phyloP scores from a whole-genome alignment of 805 yeast genomes.

The Metschnikowia koreensis region DNA sequence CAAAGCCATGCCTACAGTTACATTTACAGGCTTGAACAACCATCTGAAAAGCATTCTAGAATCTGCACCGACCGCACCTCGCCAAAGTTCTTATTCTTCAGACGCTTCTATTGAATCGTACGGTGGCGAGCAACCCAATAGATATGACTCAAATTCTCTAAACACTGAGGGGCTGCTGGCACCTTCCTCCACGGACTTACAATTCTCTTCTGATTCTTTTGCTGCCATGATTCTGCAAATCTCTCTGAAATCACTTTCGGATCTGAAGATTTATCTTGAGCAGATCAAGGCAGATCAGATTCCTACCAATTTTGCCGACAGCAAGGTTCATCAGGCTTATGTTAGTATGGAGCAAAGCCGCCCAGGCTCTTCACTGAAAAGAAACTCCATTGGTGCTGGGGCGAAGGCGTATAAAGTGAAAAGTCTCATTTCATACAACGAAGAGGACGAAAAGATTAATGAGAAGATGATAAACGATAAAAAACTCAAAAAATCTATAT shows the following conservation, averaged over 20 bases:
- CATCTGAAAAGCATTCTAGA: conserved; percentile 3
- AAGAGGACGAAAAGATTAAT: conserved; percentile 29
- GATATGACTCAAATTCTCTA: conserved; percentile 1
- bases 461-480: conserved; percentile 16
- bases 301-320: conserved; percentile 19
- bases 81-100: conserved; percentile 16
- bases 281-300: conserved; percentile 18
- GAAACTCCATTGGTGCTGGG: conserved; percentile 11
- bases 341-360: conserved; percentile 12
- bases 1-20: conserved; percentile 11
- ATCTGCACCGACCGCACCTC: background rate
- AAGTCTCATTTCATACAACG: conserved; percentile 35
- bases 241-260: conserved; percentile 28
- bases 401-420: conserved; percentile 40
- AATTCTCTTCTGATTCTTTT: conserved; percentile 12
- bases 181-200: too few species aligned
- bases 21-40: conserved; percentile 9
- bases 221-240: conserved; percentile 24
- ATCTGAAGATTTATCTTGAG: conserved; percentile 25
- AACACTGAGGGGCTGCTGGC: background rate
- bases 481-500: conserved; percentile 14
- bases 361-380: conserved; percentile 9
- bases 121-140: conserved; percentile 7
- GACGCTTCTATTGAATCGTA: conserved; percentile 21
- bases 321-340: conserved; percentile 38